Evolutionary conservation across 345 rosid species (phyloP).

Genomic region (Salix purpurea): DNA sequence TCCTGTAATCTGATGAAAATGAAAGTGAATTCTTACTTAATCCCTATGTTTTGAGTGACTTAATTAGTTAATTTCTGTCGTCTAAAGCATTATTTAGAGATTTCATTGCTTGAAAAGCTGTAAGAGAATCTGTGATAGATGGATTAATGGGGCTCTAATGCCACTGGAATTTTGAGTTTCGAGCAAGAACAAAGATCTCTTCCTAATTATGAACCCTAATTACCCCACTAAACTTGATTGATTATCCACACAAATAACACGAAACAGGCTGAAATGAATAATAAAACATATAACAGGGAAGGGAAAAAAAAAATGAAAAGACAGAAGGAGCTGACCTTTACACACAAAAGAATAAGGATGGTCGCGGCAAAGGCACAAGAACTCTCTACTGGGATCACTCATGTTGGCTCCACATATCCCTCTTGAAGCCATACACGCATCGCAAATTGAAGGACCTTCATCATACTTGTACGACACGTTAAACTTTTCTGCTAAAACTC

Average conservation of each 20-base stretch:
- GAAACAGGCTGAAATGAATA: no score
- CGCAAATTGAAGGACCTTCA: not conserved
- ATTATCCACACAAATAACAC: not conserved
- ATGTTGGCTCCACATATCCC: slow-evolving; percentile 47
- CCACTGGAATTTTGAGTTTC: no score
- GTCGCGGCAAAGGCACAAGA: slow-evolving; percentile 36
- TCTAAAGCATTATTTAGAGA: no score
- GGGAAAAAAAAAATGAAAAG: not conserved
- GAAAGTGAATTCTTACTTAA: no score
- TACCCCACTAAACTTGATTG: not conserved
- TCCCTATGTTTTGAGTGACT: no score
- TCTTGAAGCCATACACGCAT: slow-evolving; percentile 6
- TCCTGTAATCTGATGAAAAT: no score
- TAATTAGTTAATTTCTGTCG: no score
- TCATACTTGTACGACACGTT: not conserved
- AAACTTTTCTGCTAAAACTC: slow-evolving; percentile 27
- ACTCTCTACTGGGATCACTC: not conserved
- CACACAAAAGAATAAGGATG: slow-evolving; percentile 2
- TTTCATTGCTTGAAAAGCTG: no score
- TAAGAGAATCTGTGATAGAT: no score
- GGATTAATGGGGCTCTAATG: no score
- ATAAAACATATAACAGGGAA: not conserved
- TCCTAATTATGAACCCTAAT: not conserved
- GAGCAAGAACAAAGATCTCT: not conserved
- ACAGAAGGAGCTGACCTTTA: not conserved